Percentiles rank a stretch among this genome's conserved stretches.
phyloP scores from a whole-genome alignment of 2,329 filamentous ascomycete species.

The Hawksworthiomyces lignivorus region DNA sequence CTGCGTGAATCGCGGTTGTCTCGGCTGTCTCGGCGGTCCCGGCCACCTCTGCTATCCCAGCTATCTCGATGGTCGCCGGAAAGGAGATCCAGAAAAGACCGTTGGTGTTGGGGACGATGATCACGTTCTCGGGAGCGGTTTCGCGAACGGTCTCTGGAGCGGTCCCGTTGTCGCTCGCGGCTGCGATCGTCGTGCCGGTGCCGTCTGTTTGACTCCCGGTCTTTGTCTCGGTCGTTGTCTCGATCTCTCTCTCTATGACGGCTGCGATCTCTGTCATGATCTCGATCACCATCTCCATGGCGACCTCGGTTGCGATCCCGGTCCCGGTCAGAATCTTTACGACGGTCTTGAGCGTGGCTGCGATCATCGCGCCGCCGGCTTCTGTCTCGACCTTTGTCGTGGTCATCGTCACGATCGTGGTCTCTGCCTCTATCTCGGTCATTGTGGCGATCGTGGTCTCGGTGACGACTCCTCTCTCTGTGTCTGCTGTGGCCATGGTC shows the following conservation, averaged over 20 bases:
- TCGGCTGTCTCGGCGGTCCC: constrained; percentile 3
- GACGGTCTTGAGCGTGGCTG: constrained; percentile 22
- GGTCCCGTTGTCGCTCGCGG: constrained; percentile 24
- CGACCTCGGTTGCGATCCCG: constrained; percentile 21
- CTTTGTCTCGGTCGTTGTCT: constrained; percentile 20
- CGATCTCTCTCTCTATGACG: constrained; percentile 19
- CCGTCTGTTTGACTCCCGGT: constrained; percentile 5
- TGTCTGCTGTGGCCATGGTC: constrained; percentile 40
- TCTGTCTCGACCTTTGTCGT: constrained; percentile 35
- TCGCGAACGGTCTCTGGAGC: background rate
- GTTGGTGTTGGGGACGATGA: background rate
- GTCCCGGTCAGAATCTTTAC: constrained; percentile 27
- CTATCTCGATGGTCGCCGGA: constrained; percentile 9
- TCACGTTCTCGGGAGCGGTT: constrained; percentile 19
- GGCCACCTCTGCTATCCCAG: background rate
- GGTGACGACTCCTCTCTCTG: constrained; percentile 33
- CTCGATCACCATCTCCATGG: constrained; percentile 14
- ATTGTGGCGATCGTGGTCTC: constrained; percentile 26
- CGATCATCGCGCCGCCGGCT: constrained; percentile 33
- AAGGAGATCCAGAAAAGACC: background rate
- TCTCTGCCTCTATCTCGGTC: constrained; percentile 19
- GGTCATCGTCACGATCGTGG: constrained; percentile 20
- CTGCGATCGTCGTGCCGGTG: constrained; percentile 10
- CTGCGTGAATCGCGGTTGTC: constrained; percentile 26
- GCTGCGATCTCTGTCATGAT: constrained; percentile 20